Percentiles rank a stretch among this genome's conserved stretches.
Evolutionary conservation across 805 yeast species (phyloP).

Genomic region (Candida gorgasii): DNA sequence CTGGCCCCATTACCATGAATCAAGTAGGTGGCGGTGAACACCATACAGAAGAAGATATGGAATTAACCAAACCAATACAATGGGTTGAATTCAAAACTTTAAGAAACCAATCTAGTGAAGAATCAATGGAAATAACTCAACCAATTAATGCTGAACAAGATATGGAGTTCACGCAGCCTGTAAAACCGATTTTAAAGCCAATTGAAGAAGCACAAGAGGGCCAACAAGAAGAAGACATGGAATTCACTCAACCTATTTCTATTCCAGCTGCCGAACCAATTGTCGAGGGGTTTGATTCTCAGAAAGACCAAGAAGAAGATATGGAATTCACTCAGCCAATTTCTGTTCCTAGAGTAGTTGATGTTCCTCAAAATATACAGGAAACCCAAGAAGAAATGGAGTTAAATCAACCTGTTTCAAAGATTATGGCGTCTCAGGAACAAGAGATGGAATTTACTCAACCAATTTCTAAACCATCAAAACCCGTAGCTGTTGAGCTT

Average conservation of each 20-base stretch:
- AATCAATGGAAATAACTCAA: slow-evolving; percentile 15
- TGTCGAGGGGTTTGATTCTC: too few relatives aligned
- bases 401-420: slow-evolving; percentile 11
- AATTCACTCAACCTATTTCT: slow-evolving; percentile 10
- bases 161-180: slow-evolving; percentile 16
- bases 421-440: slow-evolving; percentile 5
- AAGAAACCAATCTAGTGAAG: slow-evolving; percentile 1
- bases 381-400: slow-evolving; percentile 12
- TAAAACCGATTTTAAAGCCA: background rate
- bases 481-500: too few relatives aligned
- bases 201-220: background rate
- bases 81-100: slow-evolving; percentile 6
- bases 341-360: slow-evolving; percentile 1
- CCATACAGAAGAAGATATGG: slow-evolving; percentile 18
- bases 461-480: slow-evolving; percentile 1
- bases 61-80: slow-evolving; percentile 16
- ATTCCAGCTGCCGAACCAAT: background rate
- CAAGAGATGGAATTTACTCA: slow-evolving; percentile 18
- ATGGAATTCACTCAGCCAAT: slow-evolving; percentile 29
- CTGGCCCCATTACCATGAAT: slow-evolving; percentile 13
- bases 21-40: background rate
- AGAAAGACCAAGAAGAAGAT: slow-evolving; percentile 18
- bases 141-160: slow-evolving; percentile 10
- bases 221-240: slow-evolving; percentile 2
- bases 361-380: background rate